These are phyloP conservation scores for Cercospora sp. DNA, from an alignment of 2,329 filamentous ascomycete species.

Conservation along the genomic window DNA sequence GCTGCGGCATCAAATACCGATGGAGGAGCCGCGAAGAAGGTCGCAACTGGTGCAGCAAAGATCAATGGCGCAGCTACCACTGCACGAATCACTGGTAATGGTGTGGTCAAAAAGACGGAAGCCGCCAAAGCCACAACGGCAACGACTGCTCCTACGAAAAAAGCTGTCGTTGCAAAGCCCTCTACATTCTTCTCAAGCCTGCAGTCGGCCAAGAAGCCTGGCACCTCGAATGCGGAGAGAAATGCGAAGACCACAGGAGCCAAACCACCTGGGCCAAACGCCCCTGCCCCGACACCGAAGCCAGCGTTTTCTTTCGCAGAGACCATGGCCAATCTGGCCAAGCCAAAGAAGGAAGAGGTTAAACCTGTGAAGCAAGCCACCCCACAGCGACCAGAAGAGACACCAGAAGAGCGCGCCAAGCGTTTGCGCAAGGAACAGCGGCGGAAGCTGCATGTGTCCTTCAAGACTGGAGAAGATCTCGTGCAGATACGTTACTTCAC, in stretches of 20 bases:
- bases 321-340: constrained; percentile 47
- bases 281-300: constrained; percentile 29
- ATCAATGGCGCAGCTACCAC: constrained; percentile 20
- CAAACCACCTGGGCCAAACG: constrained; percentile 32
- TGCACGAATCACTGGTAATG: constrained; percentile 26
- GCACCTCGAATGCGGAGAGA: constrained; percentile 34
- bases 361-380: constrained; percentile 52
- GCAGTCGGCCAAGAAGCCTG: constrained; percentile 49
- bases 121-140: constrained; percentile 20
- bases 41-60: constrained; percentile 31
- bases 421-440: constrained; percentile 72
- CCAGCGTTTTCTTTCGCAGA: constrained; percentile 43
- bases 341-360: constrained; percentile 57
- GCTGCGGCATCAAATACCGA: constrained; percentile 17
- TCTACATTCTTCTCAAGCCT: constrained; percentile 49
- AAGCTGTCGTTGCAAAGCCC: constrained; percentile 45
- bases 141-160: constrained; percentile 24
- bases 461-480: constrained; percentile 67
- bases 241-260: constrained; percentile 29
- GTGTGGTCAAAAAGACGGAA: constrained; percentile 30
- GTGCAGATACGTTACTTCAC: constrained; percentile 69
- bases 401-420: constrained; percentile 65
- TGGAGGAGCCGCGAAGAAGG: constrained; percentile 39
- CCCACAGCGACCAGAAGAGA: constrained; percentile 54
- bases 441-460: constrained; percentile 68